A percentile compares a stretch with the other conserved stretches of the same genome.
These are phyloP conservation scores for Canna indica DNA, from an alignment of 176 grass and related monocot genomes.

Conservation along the genomic window DNA sequence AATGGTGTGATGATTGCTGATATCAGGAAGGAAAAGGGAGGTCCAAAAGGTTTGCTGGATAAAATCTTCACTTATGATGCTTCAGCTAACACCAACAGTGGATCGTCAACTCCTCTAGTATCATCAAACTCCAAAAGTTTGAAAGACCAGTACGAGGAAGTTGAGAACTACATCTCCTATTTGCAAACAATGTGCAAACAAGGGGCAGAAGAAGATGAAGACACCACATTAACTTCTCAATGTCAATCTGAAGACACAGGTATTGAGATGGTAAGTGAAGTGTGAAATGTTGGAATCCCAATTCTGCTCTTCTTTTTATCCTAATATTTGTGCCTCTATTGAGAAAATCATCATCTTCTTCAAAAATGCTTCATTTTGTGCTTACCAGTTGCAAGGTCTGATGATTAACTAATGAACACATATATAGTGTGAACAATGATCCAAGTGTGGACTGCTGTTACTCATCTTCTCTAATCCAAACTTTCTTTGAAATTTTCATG, in stretches of 20 bases:
- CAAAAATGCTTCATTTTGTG: not conserved
- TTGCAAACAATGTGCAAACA: not conserved
- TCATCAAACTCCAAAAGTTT: not conserved
- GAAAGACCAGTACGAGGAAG: slow-evolving; percentile 5
- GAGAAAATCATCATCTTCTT: not conserved
- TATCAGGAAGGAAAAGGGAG: not conserved
- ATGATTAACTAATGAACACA: not conserved
- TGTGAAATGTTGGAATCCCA: not conserved
- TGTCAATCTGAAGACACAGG: not conserved
- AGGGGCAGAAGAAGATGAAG: not conserved
- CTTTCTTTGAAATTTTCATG: not conserved
- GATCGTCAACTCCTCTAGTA: not conserved
- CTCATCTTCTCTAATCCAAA: not conserved
- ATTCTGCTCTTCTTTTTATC: not conserved
- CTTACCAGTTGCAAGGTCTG: not conserved
- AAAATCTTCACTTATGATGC: not conserved
- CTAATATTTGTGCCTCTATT: not conserved
- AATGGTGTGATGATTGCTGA: not conserved
- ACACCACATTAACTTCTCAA: not conserved
- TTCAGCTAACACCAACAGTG: not conserved
- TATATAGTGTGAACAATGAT: not conserved
- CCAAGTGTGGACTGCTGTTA: not conserved
- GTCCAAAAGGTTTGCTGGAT: not conserved
- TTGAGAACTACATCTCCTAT: slow-evolving; percentile 3
- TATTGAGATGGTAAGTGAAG: slow-evolving; percentile 2